Conservation (phyloP, 2,329 filamentous ascomycete species). For the Penicillium sp. region DNA sequence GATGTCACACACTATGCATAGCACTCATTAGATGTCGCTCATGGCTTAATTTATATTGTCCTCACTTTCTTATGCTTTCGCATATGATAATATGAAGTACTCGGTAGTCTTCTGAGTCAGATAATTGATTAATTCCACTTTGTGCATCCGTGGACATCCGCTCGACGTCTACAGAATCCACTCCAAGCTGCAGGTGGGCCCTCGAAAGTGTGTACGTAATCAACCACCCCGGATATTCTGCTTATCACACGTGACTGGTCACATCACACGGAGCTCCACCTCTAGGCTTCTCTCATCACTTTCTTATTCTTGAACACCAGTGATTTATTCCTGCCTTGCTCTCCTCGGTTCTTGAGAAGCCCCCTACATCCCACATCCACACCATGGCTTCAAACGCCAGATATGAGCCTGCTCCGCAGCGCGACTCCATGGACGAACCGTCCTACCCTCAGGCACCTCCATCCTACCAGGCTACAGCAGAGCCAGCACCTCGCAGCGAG, state of each 20-base stretch:
- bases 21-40: no score
- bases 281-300: slow-evolving; percentile 8
- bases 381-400: slow-evolving; percentile 73
- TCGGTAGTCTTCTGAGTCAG: no score
- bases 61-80: no score
- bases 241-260: slow-evolving; percentile 11
- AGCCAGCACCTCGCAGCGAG: slow-evolving; percentile 65
- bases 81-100: no score
- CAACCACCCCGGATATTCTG: background rate
- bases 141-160: no score
- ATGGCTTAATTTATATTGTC: no score
- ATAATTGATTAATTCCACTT: no score
- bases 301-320: background rate
- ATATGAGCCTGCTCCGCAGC: slow-evolving; percentile 78
- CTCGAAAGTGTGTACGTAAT: background rate
- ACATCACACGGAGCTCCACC: slow-evolving; percentile 3
- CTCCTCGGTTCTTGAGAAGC: background rate
- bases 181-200: no score
- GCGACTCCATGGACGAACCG: slow-evolving; percentile 77
- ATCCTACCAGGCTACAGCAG: slow-evolving; percentile 67
- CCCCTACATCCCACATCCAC: background rate
- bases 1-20: no score
- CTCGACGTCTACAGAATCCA: no score
- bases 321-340: background rate
- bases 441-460: slow-evolving; percentile 76